Evolutionary conservation across 495 filamentous ascomycete species (phyloP).

Genomic region (Penicillium canariense): DNA sequence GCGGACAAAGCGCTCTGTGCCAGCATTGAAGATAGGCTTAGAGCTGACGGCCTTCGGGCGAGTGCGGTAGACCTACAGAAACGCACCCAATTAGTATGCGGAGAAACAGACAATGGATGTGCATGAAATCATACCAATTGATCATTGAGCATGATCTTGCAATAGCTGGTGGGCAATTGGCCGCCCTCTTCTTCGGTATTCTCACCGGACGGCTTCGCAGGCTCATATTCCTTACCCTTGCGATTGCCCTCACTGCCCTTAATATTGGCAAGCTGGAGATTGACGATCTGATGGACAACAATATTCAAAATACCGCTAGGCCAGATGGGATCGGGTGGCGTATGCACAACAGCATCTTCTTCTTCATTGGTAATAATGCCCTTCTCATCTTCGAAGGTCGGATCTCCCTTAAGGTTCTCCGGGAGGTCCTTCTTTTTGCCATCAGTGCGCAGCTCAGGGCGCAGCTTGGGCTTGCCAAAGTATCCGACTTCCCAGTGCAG

Average conservation of each 20-base stretch:
- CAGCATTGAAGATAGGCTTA: conserved; percentile 94
- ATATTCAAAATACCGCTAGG: conserved; percentile 82
- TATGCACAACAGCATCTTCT: conserved; percentile 83
- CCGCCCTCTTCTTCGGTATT: conserved; percentile 73
- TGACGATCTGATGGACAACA: conserved; percentile 91
- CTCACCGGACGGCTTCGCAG: conserved; percentile 83
- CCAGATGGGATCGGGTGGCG: conserved; percentile 91
- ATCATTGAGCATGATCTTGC: conserved; percentile 86
- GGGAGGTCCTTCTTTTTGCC: conserved; percentile 79
- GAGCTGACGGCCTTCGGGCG: conserved; percentile 86
- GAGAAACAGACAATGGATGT: not conserved
- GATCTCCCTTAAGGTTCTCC: conserved; percentile 63
- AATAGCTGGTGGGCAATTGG: conserved; percentile 82
- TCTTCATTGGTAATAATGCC: conserved; percentile 69
- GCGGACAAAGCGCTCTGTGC: conserved; percentile 89
- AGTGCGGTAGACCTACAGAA: conserved; percentile 70
- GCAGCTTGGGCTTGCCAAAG: conserved; percentile 84
- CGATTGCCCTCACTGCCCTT: conserved; percentile 58
- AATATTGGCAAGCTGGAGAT: conserved; percentile 81
- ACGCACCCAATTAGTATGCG: not conserved
- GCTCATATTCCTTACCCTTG: conserved; percentile 81
- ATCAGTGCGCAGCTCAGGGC: conserved; percentile 77
- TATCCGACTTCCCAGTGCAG: conserved; percentile 95
- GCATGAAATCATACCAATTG: conserved; percentile 57
- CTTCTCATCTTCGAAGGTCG: conserved; percentile 84